phyloP scores from a whole-genome alignment of 768 basidiomycete species.

The Candolleomyces efflorescens region DNA sequence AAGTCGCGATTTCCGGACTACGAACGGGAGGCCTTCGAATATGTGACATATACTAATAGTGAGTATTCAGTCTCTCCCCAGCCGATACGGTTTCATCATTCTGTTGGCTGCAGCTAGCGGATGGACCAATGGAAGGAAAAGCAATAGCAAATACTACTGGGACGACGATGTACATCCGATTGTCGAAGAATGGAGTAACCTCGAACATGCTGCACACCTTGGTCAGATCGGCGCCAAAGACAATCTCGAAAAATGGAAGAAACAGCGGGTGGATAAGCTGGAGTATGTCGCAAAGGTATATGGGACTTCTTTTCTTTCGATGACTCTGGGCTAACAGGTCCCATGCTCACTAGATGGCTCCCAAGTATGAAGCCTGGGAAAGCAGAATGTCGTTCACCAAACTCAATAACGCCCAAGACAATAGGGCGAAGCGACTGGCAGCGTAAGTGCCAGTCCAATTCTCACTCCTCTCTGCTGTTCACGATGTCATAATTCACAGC shows the following conservation, averaged over 20 bases:
- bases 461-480: background rate
- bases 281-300: slow-evolving; percentile 12
- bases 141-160: slow-evolving; percentile 30
- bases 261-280: slow-evolving; percentile 21
- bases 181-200: slow-evolving; percentile 9
- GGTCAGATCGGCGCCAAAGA: slow-evolving; percentile 16
- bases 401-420: background rate
- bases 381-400: background rate
- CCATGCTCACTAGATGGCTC: slow-evolving; percentile 4
- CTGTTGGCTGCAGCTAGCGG: slow-evolving; percentile 21
- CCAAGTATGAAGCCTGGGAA: background rate
- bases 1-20: slow-evolving; percentile 20
- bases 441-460: background rate
- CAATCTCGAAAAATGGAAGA: background rate
- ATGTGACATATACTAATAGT: slow-evolving; percentile 30
- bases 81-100: background rate
- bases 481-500: background rate
- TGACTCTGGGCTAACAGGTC: background rate
- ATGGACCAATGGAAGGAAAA: slow-evolving; percentile 21
- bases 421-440: background rate
- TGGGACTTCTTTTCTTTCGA: background rate
- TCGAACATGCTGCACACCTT: slow-evolving; percentile 13
- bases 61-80: background rate
- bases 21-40: slow-evolving; percentile 21
- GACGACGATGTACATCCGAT: slow-evolving; percentile 24